Base-by-base conservation (phyloP, 495 filamentous ascomycete species). In the Lentithecium fluviatile region DNA sequence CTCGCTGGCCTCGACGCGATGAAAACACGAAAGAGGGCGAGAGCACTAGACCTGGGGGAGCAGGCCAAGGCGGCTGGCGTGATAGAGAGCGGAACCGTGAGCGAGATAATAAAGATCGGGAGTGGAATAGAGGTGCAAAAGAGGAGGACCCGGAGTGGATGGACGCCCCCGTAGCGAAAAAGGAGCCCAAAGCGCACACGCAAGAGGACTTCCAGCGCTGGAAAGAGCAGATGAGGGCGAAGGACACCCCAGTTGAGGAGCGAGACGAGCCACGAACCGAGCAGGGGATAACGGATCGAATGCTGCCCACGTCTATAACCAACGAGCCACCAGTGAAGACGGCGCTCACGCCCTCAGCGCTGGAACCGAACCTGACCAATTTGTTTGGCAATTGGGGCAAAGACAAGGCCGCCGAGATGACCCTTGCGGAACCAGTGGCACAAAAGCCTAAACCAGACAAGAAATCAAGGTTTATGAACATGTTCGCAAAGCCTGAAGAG, bases 141-240 rank as follows among this genome's bases (percentile, higher is more conserved):
- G 84, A 88, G 56, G 86, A 85, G 34, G 83, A 83, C 38, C 71
- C 78, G 2, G 88, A 87, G 48, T 78, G 76, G 76, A 72, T 78
- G 71, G 75, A 74, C 40, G 57, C 68, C n/a, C 45, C 61, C 0
- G 62, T 32, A 8, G 57, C 37, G 2, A 66, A 70, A 19, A 66
- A 71, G 24, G 71, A 79, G 45, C 83, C 78, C 54, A 76, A 84
- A 56, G 84, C 79, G 17, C 89, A 88, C 69, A 95, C 88, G 10
- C 86, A 88, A 69, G 91, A 95, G 68, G 91, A 97, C 55, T 97
- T 98, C 72, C 87, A 96, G 74, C 87, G 87, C 59, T 98, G 95
- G 84, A 96, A 97, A 76, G 89, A 94, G 64, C 79, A 77, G 49
- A 95, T 95, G 92, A 96, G 93, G 71, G 85, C 86, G 25, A 75